phyloP scores from a whole-genome alignment of 306 rosid genomes.

The Cyamopsis tetragonoloba region DNA sequence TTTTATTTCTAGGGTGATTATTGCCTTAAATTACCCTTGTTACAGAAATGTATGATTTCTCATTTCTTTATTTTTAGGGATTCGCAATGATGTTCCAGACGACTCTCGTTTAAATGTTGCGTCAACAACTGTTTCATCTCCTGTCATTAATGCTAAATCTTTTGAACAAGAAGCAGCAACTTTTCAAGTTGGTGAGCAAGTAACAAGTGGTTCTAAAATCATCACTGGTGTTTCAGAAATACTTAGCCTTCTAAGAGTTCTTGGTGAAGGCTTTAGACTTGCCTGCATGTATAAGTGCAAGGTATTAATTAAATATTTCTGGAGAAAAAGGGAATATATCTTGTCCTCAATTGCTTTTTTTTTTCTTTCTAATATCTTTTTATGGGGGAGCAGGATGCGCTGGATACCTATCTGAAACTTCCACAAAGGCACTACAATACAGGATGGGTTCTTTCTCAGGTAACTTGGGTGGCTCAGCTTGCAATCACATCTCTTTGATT shows the following conservation, averaged over 20 bases:
- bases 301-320: conserved; percentile 45
- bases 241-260: conserved; percentile 69
- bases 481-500: neutral
- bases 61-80: conserved; percentile 45
- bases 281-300: conserved; percentile 77
- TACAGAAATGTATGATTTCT: conserved; percentile 6
- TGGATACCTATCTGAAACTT: conserved; percentile 77
- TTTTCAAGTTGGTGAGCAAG: conserved; percentile 40
- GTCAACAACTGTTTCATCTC: conserved; percentile 49
- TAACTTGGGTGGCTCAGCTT: conserved; percentile 29
- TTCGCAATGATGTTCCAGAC: conserved; percentile 56
- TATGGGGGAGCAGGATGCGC: conserved; percentile 68
- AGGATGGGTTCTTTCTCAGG: conserved; percentile 99
- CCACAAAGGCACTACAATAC: conserved; percentile 86
- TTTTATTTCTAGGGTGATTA: neutral
- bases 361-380: conserved; percentile 27
- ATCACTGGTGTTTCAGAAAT: conserved; percentile 63
- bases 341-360: conserved; percentile 12
- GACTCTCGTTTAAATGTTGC: conserved; percentile 51
- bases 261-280: conserved; percentile 94
- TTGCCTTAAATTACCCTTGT: neutral
- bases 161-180: conserved; percentile 62
- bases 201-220: conserved; percentile 51
- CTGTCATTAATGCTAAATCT: conserved; percentile 48
- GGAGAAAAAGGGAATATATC: conserved; percentile 10